Evolutionary conservation across 1,284 basidiomycete genomes (phyloP).

Genomic region (Cerrena zonata): DNA sequence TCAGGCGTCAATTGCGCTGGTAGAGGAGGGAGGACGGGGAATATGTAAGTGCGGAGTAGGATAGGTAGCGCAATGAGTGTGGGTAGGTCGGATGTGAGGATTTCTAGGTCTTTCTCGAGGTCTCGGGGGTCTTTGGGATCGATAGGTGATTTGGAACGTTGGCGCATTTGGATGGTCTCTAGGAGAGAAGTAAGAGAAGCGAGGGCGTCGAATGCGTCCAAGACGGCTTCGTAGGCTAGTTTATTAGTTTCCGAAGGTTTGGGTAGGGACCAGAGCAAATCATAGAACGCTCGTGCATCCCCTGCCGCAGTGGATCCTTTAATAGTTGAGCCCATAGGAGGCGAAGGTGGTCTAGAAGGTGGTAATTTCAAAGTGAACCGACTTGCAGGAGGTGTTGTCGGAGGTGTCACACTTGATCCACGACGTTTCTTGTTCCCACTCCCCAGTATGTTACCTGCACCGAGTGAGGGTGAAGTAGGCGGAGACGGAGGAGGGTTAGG

Average conservation of each 20-base stretch:
- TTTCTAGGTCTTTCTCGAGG: conserved; percentile 37
- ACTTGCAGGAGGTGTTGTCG: conserved; percentile 51
- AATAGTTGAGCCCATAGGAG: conserved; percentile 31
- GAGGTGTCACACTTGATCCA: conserved; percentile 35
- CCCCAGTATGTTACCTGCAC: not conserved
- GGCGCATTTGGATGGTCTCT: conserved; percentile 33
- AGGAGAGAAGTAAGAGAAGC: conserved; percentile 50
- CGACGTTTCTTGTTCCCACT: conserved; percentile 37
- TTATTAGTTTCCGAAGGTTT: conserved; percentile 47
- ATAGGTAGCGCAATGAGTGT: conserved; percentile 65
- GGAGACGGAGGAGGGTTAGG: conserved; percentile 37
- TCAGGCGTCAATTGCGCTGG: not conserved
- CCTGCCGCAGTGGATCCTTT: conserved; percentile 37
- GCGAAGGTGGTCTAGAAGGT: conserved; percentile 62
- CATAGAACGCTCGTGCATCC: conserved; percentile 56
- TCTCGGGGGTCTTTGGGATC: conserved; percentile 28
- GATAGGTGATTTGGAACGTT: conserved; percentile 11
- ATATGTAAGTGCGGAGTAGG: conserved; percentile 42
- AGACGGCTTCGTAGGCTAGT: conserved; percentile 68
- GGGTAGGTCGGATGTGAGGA: conserved; percentile 57
- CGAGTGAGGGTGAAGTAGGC: conserved; percentile 37
- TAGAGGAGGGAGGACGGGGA: conserved; percentile 4
- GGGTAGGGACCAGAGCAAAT: conserved; percentile 53
- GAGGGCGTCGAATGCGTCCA: conserved; percentile 66
- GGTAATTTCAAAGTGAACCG: conserved; percentile 65